Percentiles rank a stretch among this genome's conserved stretches.
Evolutionary conservation across 306 rosid genomes (phyloP).

Genomic region (Myrica gale): DNA sequence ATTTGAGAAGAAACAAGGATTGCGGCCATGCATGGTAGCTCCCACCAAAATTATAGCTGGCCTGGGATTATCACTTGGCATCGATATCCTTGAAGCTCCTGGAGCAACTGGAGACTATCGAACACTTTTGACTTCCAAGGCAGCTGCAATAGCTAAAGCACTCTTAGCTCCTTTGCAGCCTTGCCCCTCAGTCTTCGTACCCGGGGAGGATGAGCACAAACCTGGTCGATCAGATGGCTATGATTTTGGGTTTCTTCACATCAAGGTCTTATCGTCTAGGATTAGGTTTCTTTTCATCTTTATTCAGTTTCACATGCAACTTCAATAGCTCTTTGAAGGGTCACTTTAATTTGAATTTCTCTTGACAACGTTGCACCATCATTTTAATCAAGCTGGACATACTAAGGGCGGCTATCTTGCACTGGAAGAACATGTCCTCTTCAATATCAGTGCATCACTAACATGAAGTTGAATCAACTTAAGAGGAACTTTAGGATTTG

Average conservation of each 20-base stretch:
- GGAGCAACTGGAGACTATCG: constrained; percentile 97
- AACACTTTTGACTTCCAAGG: constrained; percentile 82
- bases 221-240: constrained; percentile 89
- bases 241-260: constrained; percentile 94
- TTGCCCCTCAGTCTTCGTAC: constrained; percentile 75
- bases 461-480: constrained; percentile 14
- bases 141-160: constrained; percentile 77
- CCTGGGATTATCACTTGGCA: constrained; percentile 85
- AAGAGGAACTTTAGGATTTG: constrained; percentile 5
- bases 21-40: constrained; percentile 96
- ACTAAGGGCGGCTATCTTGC: constrained; percentile 1
- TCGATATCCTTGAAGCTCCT: constrained; percentile 93
- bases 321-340: constrained; percentile 11
- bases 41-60: constrained; percentile 98
- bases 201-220: constrained; percentile 78
- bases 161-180: constrained; percentile 76
- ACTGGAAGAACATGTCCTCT: background rate
- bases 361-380: background rate
- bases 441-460: constrained; percentile 17
- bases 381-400: constrained; percentile 1
- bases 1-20: constrained; percentile 66
- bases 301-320: constrained; percentile 4
- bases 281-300: constrained; percentile 12
- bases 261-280: constrained; percentile 53
- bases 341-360: constrained; percentile 4